Conservation (phyloP, 441 rosid species). For the Brassica balearica region DNA sequence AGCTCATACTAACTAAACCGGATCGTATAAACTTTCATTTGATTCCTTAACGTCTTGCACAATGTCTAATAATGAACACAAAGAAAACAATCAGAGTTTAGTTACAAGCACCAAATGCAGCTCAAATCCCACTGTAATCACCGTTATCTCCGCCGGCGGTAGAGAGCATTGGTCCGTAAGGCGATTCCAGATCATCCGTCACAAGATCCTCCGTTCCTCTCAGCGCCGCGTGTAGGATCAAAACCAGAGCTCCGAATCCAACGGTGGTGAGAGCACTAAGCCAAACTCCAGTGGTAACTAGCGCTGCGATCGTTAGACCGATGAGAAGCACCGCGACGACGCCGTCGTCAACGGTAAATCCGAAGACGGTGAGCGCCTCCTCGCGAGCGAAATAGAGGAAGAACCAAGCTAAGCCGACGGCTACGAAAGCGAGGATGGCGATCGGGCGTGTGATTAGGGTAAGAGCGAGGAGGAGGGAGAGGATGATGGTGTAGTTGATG, state of each 20-base stretch:
- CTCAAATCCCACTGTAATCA: slow-evolving; percentile 52
- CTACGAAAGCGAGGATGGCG: slow-evolving; percentile 58
- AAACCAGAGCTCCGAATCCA: slow-evolving; percentile 48
- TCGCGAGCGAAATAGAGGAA: slow-evolving; percentile 73
- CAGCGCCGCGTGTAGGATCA: slow-evolving; percentile 57
- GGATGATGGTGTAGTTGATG: slow-evolving; percentile 56
- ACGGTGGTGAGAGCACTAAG: slow-evolving; percentile 53
- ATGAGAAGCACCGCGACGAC: slow-evolving; percentile 54
- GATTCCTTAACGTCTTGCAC: not conserved
- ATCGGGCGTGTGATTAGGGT: slow-evolving; percentile 68
- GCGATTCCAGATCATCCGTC: slow-evolving; percentile 61
- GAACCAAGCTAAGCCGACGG: slow-evolving; percentile 64
- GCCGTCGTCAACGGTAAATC: slow-evolving; percentile 54
- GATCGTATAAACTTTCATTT: not conserved
- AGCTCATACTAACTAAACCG: not conserved
- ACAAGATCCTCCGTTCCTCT: slow-evolving; percentile 78
- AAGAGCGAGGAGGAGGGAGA: slow-evolving; percentile 54
- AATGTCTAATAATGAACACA: not conserved
- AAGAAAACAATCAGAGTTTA: not conserved
- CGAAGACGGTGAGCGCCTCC: slow-evolving; percentile 54
- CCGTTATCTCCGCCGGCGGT: slow-evolving; percentile 35
- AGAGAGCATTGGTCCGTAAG: slow-evolving; percentile 67
- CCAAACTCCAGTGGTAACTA: slow-evolving; percentile 63
- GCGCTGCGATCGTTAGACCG: slow-evolving; percentile 47
- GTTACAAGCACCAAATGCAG: not conserved